A percentile compares a stretch with the other conserved stretches of the same genome.
These are phyloP conservation scores for Scenedesmus sp. DNA, from an alignment of 163 green algal species.

Conservation along the genomic window DNA sequence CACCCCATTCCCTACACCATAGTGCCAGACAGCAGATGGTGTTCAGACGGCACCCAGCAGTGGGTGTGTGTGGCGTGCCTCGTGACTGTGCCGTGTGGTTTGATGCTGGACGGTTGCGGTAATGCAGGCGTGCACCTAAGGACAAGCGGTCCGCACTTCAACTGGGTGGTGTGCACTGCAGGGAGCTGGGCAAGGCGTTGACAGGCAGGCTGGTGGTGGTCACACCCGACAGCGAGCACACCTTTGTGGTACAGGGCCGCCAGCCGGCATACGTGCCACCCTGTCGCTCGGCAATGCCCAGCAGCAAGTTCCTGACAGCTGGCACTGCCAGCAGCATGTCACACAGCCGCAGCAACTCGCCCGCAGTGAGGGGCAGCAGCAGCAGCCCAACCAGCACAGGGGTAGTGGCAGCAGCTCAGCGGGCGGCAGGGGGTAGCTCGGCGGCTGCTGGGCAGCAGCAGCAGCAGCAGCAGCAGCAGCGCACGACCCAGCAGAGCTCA, in stretches of 20 bases:
- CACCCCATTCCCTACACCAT: too few relatives aligned
- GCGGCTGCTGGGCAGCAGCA: neutral
- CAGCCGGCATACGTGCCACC: constrained; percentile 69
- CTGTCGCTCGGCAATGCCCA: neutral
- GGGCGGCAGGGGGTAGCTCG: neutral
- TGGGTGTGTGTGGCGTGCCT: too few relatives aligned
- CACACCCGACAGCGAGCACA: constrained; percentile 66
- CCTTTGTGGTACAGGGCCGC: constrained; percentile 64
- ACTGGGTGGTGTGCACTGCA: constrained; percentile 53
- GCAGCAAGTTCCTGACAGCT: constrained; percentile 7
- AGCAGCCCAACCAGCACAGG: neutral
- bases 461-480: neutral
- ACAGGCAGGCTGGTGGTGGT: constrained; percentile 65
- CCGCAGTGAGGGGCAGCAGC: neutral
- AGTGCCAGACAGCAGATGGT: too few relatives aligned
- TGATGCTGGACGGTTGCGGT: too few relatives aligned
- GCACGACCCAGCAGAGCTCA: neutral
- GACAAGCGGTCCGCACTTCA: too few relatives aligned
- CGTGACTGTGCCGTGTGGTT: too few relatives aligned
- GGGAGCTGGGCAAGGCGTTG: constrained; percentile 72
- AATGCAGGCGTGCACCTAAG: too few relatives aligned
- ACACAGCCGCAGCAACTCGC: neutral
- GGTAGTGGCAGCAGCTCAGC: neutral
- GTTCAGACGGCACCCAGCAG: too few relatives aligned
- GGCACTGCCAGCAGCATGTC: constrained; percentile 41